Percentiles rank a stretch among this genome's conserved stretches.
Evolutionary conservation across 2,329 filamentous ascomycete species (phyloP).

Genomic region (Diaporthe sp.): DNA sequence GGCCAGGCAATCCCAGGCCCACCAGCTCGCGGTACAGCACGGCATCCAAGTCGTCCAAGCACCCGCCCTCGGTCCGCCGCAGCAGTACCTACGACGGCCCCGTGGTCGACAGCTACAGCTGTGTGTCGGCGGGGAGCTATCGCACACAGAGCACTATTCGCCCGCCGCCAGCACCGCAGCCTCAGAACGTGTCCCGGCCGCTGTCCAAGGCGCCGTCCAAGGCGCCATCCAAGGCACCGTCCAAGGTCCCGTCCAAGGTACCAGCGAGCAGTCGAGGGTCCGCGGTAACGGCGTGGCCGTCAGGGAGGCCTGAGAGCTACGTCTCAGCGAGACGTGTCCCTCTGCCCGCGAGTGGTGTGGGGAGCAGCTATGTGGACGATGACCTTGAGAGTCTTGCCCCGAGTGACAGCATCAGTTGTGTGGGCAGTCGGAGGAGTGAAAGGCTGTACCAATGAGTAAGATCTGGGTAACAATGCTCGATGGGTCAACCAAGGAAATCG

Average conservation of each 20-base stretch:
- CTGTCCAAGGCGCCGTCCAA: conserved; percentile 44
- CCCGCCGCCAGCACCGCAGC: conserved; percentile 44
- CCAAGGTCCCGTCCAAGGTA: conserved; percentile 42
- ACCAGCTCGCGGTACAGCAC: conserved; percentile 44
- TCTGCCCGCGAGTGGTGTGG: conserved; percentile 58
- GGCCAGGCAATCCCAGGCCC: conserved; percentile 42
- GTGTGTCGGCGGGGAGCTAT: conserved; percentile 59
- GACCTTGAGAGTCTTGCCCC: conserved; percentile 69
- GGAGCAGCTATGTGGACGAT: conserved; percentile 60
- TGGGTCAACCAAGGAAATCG: background rate
- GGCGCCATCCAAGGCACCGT: conserved; percentile 41
- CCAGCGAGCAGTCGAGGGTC: conserved; percentile 47
- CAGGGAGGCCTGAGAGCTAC: conserved; percentile 45
- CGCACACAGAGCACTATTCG: conserved; percentile 54
- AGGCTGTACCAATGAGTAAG: conserved; percentile 47
- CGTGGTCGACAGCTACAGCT: conserved; percentile 56
- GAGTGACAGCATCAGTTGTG: conserved; percentile 73
- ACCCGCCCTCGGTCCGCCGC: conserved; percentile 42
- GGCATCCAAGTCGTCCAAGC: conserved; percentile 22
- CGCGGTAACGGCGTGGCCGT: conserved; percentile 44
- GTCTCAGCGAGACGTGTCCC: conserved; percentile 53
- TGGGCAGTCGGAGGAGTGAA: conserved; percentile 60
- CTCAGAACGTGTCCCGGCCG: conserved; percentile 47
- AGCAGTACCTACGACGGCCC: conserved; percentile 48
- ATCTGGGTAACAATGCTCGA: background rate